Base-by-base conservation (phyloP, 2,329 filamentous ascomycete species). In the Apiospora aurea region DNA sequence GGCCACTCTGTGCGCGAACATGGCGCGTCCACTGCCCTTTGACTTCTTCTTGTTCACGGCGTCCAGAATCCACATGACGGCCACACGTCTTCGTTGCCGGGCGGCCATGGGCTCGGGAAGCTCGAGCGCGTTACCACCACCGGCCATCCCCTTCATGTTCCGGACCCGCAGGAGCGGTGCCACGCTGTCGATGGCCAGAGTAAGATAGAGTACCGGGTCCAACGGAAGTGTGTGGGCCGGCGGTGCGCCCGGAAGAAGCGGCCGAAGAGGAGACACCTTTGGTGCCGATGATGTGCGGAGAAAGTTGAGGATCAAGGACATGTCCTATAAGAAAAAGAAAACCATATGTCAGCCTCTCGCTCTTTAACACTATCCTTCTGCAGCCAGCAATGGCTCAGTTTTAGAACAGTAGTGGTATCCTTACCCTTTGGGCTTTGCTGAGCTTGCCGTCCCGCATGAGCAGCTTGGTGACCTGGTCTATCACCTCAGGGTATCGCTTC, bases 381-480 rank as follows among this genome's bases (percentile, higher is more conserved):
- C 64, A 51, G 11, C 72, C 67, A 66, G 67, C 53, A 26, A 57
- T 67, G 38, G 34, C 18, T 18, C 6, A 18, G 34, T 11, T 41
- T 34, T 18, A 70, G 21, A 57, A 70, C 71, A 72, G 71, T 72
- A 73, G 74, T 68, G 5, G 11, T 41, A 8, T 41, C n/a, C 89
- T 72, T 87, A 97, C 95, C 85, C 91, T 91, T 82, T 99, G 94
- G n/a, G 96, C 96, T 81, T 90, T 88, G 79, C 92, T 93, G 81
- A 97, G 90, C 86, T 98, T 97, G 77, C 96, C 96, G 82, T 98
- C 90, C 77, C 87, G 87, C 96, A 98, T 99, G 75, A 99, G 83
- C 76, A 97, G 87, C 80, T 95, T 95, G 24, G 95, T 97, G 77
- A 98, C 87, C 85, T 98, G 96, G 75, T 92, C 87, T 67, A 98